A percentile compares a stretch with the other conserved stretches of the same genome.
These are phyloP conservation scores for Blumeria hordei DNA, from an alignment of 2,329 filamentous ascomycete genomes.

Conservation along the genomic window DNA sequence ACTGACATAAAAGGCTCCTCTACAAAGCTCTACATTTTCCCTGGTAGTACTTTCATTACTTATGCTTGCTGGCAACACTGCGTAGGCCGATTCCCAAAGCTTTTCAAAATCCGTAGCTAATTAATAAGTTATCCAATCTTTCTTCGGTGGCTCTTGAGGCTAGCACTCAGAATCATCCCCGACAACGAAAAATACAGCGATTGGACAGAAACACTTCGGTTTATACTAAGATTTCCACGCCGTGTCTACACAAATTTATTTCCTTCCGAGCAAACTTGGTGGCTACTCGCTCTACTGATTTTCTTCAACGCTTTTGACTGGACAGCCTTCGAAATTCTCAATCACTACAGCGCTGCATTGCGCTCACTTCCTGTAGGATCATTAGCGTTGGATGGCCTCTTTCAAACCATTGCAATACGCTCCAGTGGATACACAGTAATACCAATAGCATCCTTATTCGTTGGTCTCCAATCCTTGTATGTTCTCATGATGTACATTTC, in stretches of 20 bases:
- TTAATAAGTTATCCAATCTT: conserved; percentile 29
- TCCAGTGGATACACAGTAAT: conserved; percentile 44
- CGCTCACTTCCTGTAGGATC: conserved; percentile 25
- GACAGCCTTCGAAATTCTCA: conserved; percentile 39
- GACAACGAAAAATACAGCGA: conserved; percentile 16
- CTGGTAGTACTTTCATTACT: background rate
- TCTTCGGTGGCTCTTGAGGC: conserved; percentile 34
- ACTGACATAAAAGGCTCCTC: background rate
- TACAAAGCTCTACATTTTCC: background rate
- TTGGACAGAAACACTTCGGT: conserved; percentile 21
- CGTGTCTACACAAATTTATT: conserved; percentile 41
- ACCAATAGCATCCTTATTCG: conserved; percentile 27
- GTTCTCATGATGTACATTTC: conserved; percentile 44
- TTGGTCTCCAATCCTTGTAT: conserved; percentile 34
- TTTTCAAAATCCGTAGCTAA: background rate
- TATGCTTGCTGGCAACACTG: conserved; percentile 21
- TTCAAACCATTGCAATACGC: conserved; percentile 38
- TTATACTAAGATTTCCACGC: conserved; percentile 30
- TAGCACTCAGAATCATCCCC: conserved; percentile 19
- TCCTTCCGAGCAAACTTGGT: conserved; percentile 38
- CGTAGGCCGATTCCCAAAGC: conserved; percentile 10
- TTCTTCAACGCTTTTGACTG: conserved; percentile 38
- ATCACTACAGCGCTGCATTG: conserved; percentile 33
- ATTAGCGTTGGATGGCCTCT: conserved; percentile 37
- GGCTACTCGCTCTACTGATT: conserved; percentile 35